Percentiles rank a stretch among this genome's conserved stretches.
Conservation (phyloP, 305 asterid genomes). For the Fraxinus albicans region DNA sequence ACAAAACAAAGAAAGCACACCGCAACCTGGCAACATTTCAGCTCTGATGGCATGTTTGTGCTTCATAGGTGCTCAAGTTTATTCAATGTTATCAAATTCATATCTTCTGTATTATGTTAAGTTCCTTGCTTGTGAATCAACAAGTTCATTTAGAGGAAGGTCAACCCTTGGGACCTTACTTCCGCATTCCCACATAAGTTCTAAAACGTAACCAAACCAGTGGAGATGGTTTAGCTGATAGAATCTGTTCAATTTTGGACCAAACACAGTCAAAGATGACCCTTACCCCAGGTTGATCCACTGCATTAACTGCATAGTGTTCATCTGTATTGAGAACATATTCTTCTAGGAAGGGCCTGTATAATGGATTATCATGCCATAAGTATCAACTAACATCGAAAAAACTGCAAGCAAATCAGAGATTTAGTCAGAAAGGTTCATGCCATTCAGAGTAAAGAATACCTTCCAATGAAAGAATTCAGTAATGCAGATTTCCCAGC, state of each 20-base stretch:
- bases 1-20: neutral
- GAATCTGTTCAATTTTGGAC: neutral
- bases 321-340: conserved; percentile 57
- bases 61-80: neutral
- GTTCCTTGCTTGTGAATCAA: neutral
- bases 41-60: neutral
- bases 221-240: neutral
- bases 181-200: neutral
- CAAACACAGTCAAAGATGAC: conserved; percentile 15
- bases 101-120: neutral
- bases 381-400: conserved; percentile 19
- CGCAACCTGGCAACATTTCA: neutral
- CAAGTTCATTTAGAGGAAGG: neutral
- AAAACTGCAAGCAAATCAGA: conserved; percentile 17
- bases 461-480: conserved; percentile 84
- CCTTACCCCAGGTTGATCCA: conserved; percentile 72
- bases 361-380: conserved; percentile 25
- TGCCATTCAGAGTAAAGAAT: conserved; percentile 15
- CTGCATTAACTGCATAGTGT: conserved; percentile 67
- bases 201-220: neutral
- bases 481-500: conserved; percentile 87
- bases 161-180: neutral
- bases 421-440: neutral
- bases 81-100: neutral
- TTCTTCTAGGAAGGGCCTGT: conserved; percentile 78